phyloP scores from a whole-genome alignment of 495 filamentous ascomycete genomes.

The Podospora pseudopauciseta region DNA sequence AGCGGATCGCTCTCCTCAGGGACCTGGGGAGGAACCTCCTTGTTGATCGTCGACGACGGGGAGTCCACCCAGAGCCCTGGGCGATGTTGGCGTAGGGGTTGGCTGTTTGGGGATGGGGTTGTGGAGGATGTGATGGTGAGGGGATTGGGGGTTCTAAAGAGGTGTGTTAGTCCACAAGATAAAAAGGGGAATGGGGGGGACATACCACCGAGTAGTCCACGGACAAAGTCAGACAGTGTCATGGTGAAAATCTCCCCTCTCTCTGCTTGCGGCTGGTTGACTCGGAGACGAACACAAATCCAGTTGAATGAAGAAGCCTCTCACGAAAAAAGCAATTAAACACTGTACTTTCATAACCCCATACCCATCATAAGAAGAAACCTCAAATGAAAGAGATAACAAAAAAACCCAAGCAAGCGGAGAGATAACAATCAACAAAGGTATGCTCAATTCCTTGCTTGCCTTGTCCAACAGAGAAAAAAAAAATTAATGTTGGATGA shows the following conservation, averaged over 20 bases:
- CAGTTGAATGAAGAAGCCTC: not conserved
- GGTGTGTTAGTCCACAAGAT: no score
- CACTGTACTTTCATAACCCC: not conserved
- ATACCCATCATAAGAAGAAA: not conserved
- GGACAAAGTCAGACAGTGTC: not conserved
- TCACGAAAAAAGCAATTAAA: not conserved
- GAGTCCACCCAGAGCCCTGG: no score
- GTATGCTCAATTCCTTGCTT: not conserved
- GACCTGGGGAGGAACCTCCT: not conserved
- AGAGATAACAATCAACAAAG: not conserved
- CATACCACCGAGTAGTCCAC: not conserved
- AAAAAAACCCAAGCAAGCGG: not conserved
- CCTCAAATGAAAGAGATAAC: not conserved
- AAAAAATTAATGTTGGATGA: not conserved
- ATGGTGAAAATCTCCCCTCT: not conserved
- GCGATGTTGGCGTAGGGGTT: no score
- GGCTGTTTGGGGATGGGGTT: no score
- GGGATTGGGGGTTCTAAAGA: no score
- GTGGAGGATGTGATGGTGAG: no score
- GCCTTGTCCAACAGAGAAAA: not conserved
- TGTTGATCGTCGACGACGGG: no score
- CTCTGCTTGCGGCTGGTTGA: not conserved
- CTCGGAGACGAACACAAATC: not conserved
- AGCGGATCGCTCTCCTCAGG: not conserved
- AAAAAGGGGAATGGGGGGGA: no score